A percentile compares a stretch with the other conserved stretches of the same genome.
Evolutionary conservation across 2,329 filamentous ascomycete genomes (phyloP).

Genomic region (Colletotrichum gloeosporioides): DNA sequence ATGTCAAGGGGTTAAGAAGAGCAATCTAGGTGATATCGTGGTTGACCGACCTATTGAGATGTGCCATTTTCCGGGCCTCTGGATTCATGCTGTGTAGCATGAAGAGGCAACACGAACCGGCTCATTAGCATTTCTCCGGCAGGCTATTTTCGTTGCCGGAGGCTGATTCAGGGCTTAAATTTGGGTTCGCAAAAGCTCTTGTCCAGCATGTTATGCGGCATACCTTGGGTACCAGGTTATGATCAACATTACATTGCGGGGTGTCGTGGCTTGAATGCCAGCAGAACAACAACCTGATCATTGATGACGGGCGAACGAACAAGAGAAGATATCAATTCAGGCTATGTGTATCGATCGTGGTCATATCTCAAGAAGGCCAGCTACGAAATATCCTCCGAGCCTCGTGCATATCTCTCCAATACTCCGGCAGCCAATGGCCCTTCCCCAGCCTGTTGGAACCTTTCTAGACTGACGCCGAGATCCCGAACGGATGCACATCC

Average conservation of each 20-base stretch:
- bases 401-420: background rate
- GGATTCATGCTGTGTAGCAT: background rate
- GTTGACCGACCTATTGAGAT: background rate
- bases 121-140: background rate
- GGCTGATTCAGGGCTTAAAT: background rate
- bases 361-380: background rate
- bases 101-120: background rate
- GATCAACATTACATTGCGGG: accelerated
- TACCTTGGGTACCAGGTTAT: background rate
- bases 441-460: background rate
- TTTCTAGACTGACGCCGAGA: background rate
- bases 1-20: background rate
- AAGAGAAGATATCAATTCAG: background rate
- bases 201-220: background rate
- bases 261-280: background rate
- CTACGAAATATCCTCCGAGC: background rate
- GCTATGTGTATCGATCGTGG: background rate
- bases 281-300: background rate
- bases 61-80: background rate
- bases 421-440: background rate
- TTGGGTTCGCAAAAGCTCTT: background rate
- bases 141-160: background rate
- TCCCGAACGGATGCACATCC: background rate
- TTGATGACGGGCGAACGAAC: background rate
- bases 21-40: background rate